These are phyloP conservation scores for Antitrichia curtipendula DNA, from an alignment of 225 moss, liverwort and hornwort genomes.

Conservation along the genomic window DNA sequence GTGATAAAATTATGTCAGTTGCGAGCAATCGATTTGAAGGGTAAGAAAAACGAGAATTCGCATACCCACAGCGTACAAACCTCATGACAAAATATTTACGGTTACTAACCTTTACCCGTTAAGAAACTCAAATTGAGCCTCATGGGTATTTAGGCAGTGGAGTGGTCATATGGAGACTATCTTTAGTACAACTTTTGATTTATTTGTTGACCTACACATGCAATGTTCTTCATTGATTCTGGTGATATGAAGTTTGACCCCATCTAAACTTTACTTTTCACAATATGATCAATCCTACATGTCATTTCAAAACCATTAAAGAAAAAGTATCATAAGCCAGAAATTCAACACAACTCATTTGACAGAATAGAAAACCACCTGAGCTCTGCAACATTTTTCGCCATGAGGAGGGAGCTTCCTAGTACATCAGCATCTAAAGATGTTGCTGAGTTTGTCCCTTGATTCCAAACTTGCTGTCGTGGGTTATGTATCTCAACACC, in stretches of 20 bases:
- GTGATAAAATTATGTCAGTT: too few species aligned
- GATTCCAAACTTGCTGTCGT: conserved; percentile 84
- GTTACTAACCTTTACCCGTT: background rate
- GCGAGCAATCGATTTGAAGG: background rate
- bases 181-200: too few species aligned
- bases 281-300: background rate
- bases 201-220: background rate
- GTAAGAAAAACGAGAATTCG: background rate
- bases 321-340: background rate
- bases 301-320: background rate
- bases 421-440: conserved; percentile 21
- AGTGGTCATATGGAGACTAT: background rate
- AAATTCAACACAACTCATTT: background rate
- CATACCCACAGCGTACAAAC: background rate
- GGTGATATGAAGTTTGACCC: background rate
- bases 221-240: background rate
- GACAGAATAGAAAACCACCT: conserved; percentile 1
- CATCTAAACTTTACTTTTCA: background rate
- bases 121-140: background rate
- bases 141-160: too few species aligned
- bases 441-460: conserved; percentile 1
- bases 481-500: conserved; percentile 76
- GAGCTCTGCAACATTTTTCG: conserved; percentile 49
- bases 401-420: conserved; percentile 51
- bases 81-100: background rate